Base-by-base conservation (phyloP, 148 eudicot genomes). In the Rhododendron simsii region DNA sequence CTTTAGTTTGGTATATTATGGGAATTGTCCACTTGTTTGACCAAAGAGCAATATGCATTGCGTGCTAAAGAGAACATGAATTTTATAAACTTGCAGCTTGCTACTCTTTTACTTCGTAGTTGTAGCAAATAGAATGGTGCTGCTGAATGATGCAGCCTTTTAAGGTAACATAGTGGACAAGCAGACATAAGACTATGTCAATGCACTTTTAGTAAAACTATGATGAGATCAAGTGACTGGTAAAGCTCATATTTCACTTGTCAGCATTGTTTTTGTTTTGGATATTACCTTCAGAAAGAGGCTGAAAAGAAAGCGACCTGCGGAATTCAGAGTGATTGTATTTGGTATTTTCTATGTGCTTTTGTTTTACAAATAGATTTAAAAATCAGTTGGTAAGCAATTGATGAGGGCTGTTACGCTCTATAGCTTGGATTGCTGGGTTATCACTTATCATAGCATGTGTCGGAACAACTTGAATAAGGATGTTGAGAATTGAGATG, bases 11-110 rank as follows among this genome's bases (percentile, higher is more conserved):
- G 11, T 47, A 16, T 16, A 33, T 20, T 23, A 30, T 6, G 67
- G 2, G 15, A 15, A 81, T 81, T 81, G 67, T 51, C 67, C 83
- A 51, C 67, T 55, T 81, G 67, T 53, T 80, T 81, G 69, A 51
- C 45, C 44, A 8, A 53, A 26, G 51, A 48, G 82, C 12, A 33
- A 5, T 3, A 48, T 79, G 81, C 13, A 48, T 47, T 79, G 81
- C 13, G 13, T 47, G 51, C 75, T 28, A 23, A 80, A 48, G 18
- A 50, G 20, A 80, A 80, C 21, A 1, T 13, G 37, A 80, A 50
- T 28, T 15, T 78, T 80, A 30, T 51, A 8, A 15, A 13, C 15
- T 23, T 61, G 28, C 15, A 55, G 82, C 50, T 47, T 80, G 23
- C 28, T 79, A 26, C 59, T 11, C 12, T 35, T 81, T 55, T 23